Percentiles rank a stretch among this genome's conserved stretches.
phyloP scores from a whole-genome alignment of 768 basidiomycete genomes.

The Pleurotus citrinopileatus region DNA sequence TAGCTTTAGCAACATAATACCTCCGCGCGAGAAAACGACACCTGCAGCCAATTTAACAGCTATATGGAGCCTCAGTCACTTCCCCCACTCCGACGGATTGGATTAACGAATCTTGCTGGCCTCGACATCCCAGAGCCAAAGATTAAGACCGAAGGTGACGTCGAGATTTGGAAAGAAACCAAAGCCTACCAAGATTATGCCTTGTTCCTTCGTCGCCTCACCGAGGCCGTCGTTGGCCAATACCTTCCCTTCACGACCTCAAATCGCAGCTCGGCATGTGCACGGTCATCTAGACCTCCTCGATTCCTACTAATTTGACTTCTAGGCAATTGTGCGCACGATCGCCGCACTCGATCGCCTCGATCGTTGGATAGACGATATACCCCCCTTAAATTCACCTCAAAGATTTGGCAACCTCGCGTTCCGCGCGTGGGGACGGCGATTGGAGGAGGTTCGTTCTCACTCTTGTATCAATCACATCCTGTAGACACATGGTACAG shows the following conservation, averaged over 20 bases:
- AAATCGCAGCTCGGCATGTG: slow-evolving; percentile 32
- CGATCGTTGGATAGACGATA: slow-evolving; percentile 74
- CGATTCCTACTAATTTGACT: not conserved
- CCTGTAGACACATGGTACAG: slow-evolving; percentile 29
- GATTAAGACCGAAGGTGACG: slow-evolving; percentile 73
- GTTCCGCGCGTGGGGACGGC: slow-evolving; percentile 80
- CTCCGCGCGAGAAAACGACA: too few relatives aligned
- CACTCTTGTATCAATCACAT: slow-evolving; percentile 1
- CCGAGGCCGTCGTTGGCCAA: slow-evolving; percentile 71
- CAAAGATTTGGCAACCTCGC: slow-evolving; percentile 93
- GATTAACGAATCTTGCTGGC: slow-evolving; percentile 10
- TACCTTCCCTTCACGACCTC: slow-evolving; percentile 42
- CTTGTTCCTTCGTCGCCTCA: slow-evolving; percentile 73
- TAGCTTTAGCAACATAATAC: too few relatives aligned
- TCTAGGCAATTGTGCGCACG: slow-evolving; percentile 44
- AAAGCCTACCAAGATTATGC: slow-evolving; percentile 72
- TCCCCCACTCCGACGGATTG: slow-evolving; percentile 18
- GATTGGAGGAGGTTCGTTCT: slow-evolving; percentile 66
- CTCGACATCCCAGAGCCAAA: slow-evolving; percentile 38
- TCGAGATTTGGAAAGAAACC: slow-evolving; percentile 68
- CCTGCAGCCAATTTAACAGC: too few relatives aligned
- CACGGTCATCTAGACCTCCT: not conserved
- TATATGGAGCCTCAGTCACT: slow-evolving; percentile 14
- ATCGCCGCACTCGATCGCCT: slow-evolving; percentile 63
- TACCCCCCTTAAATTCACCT: slow-evolving; percentile 68